Evolutionary conservation across 2,329 filamentous ascomycete genomes (phyloP).

Genomic region (Scleromitrula shiraiana): DNA sequence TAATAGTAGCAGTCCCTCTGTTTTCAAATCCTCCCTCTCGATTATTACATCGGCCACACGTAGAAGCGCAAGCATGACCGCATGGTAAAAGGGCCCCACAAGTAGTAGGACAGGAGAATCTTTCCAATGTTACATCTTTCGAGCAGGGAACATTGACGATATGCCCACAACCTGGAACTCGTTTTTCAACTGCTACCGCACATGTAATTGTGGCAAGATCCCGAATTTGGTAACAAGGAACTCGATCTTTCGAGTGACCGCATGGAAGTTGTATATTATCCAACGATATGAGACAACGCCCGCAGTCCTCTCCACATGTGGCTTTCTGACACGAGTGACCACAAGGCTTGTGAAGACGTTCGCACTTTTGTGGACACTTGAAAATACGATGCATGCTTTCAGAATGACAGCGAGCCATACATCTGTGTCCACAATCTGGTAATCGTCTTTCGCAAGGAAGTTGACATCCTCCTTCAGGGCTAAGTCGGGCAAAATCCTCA

Average conservation of each 20-base stretch:
- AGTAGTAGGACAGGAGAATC: slow-evolving; percentile 39
- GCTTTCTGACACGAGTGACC: slow-evolving; percentile 36
- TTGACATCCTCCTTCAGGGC: slow-evolving; percentile 50
- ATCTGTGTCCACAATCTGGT: slow-evolving; percentile 39
- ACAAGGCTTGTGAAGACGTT: slow-evolving; percentile 35
- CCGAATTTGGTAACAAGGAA: slow-evolving; percentile 36
- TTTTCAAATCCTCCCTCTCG: slow-evolving; percentile 27
- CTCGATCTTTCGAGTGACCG: slow-evolving; percentile 31
- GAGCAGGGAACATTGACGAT: slow-evolving; percentile 41
- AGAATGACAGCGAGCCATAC: slow-evolving; percentile 40
- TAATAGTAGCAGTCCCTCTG: no score
- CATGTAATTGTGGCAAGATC: slow-evolving; percentile 42
- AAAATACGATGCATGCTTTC: slow-evolving; percentile 39
- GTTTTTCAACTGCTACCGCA: slow-evolving; percentile 35
- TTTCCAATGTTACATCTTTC: slow-evolving; percentile 32
- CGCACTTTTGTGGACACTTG: slow-evolving; percentile 39
- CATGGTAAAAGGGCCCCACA: slow-evolving; percentile 45
- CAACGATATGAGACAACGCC: slow-evolving; percentile 31
- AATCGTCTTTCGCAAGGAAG: slow-evolving; percentile 24
- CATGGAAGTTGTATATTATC: slow-evolving; percentile 31
- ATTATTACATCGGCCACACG: slow-evolving; percentile 42
- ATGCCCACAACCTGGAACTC: slow-evolving; percentile 49
- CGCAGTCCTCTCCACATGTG: slow-evolving; percentile 38
- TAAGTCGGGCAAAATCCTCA: slow-evolving; percentile 31
- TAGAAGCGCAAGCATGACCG: slow-evolving; percentile 47